Conservation (phyloP, 495 filamentous ascomycete genomes). For the Tetracladium setigerum region DNA sequence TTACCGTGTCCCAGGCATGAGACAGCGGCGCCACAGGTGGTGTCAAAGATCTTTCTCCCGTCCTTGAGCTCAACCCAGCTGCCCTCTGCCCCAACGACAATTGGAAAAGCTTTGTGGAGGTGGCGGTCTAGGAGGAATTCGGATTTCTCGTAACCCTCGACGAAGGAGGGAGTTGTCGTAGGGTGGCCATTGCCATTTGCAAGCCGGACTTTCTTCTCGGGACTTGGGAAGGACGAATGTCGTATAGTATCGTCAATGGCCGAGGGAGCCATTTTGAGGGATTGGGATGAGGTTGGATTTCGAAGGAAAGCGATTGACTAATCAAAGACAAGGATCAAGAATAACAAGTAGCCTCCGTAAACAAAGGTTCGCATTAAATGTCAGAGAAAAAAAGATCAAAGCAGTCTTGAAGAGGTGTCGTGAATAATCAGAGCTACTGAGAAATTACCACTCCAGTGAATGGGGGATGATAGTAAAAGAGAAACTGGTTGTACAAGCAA, state of each 20-base stretch:
- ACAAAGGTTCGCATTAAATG: constrained; percentile 1
- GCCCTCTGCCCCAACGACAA: constrained; percentile 13
- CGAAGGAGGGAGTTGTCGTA: neutral
- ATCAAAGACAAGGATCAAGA: constrained; percentile 7
- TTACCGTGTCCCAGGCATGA: constrained; percentile 44
- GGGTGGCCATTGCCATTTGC: neutral
- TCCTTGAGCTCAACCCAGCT: constrained; percentile 36
- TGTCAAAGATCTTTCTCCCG: constrained; percentile 58
- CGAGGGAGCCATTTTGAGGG: constrained; percentile 9
- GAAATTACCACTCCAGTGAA: neutral
- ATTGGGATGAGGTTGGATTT: neutral
- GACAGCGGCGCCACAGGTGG: constrained; percentile 46
- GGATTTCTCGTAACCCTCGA: neutral
- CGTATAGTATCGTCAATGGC: constrained; percentile 1
- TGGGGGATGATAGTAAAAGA: too few species aligned
- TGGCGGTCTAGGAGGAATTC: constrained; percentile 15
- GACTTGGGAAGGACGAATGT: neutral
- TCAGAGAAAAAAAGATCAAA: neutral
- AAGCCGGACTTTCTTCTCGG: neutral
- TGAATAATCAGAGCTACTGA: neutral
- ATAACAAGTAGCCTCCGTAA: constrained; percentile 1
- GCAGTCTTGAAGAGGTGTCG: neutral
- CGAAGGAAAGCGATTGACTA: neutral
- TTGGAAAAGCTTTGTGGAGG: constrained; percentile 15
- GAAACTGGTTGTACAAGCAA: too few species aligned